Evolutionary conservation across 2,329 filamentous ascomycete species (phyloP).

Genomic region (Ceratocystis variospora): DNA sequence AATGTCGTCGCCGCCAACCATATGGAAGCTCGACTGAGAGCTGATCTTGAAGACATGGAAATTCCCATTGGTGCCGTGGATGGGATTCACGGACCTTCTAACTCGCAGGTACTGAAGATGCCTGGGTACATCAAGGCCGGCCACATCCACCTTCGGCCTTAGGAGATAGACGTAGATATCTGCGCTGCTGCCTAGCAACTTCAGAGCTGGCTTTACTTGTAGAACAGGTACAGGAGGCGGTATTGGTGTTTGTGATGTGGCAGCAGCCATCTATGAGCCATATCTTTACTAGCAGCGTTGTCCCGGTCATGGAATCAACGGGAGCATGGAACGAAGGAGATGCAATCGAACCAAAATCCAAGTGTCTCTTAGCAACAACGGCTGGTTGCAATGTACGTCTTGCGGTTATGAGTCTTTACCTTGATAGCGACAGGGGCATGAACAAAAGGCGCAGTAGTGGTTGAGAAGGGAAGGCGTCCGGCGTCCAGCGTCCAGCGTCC

Average conservation of each 20-base stretch:
- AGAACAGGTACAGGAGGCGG: constrained; percentile 22
- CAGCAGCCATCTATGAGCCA: constrained; percentile 24
- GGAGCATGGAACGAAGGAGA: constrained; percentile 22
- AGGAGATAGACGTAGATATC: constrained; percentile 20
- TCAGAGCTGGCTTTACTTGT: constrained; percentile 22
- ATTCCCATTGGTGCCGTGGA: constrained; percentile 33
- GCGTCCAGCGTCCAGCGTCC: too few species aligned
- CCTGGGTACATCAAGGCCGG: too few species aligned
- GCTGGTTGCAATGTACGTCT: constrained; percentile 15
- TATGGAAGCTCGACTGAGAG: constrained; percentile 44
- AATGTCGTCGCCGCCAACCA: constrained; percentile 35
- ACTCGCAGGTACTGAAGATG: too few species aligned
- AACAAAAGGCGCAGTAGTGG: background rate
- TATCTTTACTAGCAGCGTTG: constrained; percentile 28
- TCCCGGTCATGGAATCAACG: constrained; percentile 25
- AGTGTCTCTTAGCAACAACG: constrained; percentile 20
- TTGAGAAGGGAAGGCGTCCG: too few species aligned
- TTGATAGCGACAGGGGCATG: background rate
- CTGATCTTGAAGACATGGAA: constrained; percentile 36
- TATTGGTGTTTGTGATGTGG: constrained; percentile 23
- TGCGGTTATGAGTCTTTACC: constrained; percentile 11
- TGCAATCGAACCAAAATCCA: constrained; percentile 26
- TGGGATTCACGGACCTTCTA: constrained; percentile 39
- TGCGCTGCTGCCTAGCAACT: constrained; percentile 27
- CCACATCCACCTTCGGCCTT: background rate